Evolutionary conservation across 2,329 filamentous ascomycete genomes (phyloP).

Genomic region (Beauveria sp.): DNA sequence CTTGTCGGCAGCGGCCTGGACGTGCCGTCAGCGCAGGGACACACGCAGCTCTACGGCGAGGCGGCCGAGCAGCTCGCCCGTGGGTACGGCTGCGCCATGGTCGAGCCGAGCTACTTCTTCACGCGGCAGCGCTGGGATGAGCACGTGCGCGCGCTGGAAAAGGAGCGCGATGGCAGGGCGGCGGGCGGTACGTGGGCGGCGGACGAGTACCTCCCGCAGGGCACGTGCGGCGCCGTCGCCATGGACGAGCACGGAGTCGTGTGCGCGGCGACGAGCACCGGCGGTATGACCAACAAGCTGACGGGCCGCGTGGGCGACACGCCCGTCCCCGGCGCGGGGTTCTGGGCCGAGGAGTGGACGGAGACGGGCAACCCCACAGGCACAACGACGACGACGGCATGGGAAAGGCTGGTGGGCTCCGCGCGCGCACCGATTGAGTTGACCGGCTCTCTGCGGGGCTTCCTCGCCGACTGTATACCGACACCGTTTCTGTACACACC

Average conservation of each 20-base stretch:
- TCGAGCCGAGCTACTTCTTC: conserved; percentile 67
- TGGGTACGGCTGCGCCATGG: conserved; percentile 62
- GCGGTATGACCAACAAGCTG: conserved; percentile 82
- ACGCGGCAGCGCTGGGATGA: conserved; percentile 73
- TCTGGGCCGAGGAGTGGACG: conserved; percentile 82
- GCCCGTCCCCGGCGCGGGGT: conserved; percentile 73
- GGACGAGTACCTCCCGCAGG: conserved; percentile 67
- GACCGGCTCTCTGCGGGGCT: conserved; percentile 32
- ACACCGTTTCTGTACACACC: conserved; percentile 35
- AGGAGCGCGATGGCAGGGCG: conserved; percentile 14
- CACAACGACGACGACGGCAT: conserved; percentile 7
- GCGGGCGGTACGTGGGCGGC: conserved; percentile 43
- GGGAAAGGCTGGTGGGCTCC: conserved; percentile 12
- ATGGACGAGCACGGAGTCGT: conserved; percentile 69
- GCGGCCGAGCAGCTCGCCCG: conserved; percentile 62
- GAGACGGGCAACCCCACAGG: conserved; percentile 34
- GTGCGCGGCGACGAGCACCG: conserved; percentile 60
- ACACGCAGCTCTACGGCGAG: conserved; percentile 60
- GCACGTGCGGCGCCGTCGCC: conserved; percentile 77
- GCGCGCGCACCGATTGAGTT: conserved; percentile 16
- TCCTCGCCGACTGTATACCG: conserved; percentile 55
- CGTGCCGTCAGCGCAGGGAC: conserved; percentile 54
- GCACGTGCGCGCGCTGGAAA: conserved; percentile 51
- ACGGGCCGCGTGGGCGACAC: conserved; percentile 82
- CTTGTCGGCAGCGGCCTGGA: conserved; percentile 21